Conservation (phyloP, 331 rosid genomes). For the Erythrophleum ivorense region DNA sequence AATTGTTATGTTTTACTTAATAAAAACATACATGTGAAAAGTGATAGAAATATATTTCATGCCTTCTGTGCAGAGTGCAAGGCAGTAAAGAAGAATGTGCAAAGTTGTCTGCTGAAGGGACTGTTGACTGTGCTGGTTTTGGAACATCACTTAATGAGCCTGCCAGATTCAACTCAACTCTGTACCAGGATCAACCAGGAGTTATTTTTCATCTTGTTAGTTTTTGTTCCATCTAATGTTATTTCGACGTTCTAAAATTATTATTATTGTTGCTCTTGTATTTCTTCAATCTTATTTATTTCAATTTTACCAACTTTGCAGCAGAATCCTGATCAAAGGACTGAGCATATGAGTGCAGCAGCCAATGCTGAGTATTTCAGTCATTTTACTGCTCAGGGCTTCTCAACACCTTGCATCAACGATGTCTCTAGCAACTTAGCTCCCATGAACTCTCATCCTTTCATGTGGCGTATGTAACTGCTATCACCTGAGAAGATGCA, state of each 20-base stretch:
- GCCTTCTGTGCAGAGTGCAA: conserved; percentile 1
- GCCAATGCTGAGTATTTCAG: background rate
- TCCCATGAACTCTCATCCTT: background rate
- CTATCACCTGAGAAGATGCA: background rate
- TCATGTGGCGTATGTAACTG: background rate
- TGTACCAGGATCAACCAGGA: background rate
- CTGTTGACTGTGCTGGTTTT: background rate
- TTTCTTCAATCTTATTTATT: no score
- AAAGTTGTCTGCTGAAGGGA: background rate
- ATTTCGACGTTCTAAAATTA: no score
- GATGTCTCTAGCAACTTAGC: conserved; percentile 2
- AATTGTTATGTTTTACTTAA: no score
- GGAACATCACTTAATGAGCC: no score
- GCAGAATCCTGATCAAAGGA: background rate
- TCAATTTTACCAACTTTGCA: background rate
- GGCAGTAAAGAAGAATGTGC: background rate
- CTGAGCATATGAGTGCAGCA: background rate
- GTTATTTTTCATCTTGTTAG: no score
- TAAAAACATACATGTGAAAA: no score
- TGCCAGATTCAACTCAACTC: background rate
- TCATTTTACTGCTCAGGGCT: conserved; percentile 1
- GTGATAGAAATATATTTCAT: background rate
- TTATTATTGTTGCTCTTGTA: no score
- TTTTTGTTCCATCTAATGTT: no score
- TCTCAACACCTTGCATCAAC: background rate